Conservation (phyloP, 208 protist genomes). For the Leishmania braziliensis region DNA sequence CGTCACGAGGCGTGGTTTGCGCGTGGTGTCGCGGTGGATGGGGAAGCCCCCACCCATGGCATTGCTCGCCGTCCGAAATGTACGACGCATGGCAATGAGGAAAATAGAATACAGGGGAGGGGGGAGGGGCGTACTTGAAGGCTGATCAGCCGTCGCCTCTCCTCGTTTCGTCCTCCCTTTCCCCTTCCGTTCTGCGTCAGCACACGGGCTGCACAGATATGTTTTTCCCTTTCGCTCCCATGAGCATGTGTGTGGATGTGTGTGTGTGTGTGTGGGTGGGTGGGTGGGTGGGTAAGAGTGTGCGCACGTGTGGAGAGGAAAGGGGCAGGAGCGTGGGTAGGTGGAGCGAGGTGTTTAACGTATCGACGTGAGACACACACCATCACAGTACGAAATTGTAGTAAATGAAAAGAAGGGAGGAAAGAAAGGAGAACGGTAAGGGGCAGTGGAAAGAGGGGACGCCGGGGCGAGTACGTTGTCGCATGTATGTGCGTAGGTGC, state of each 20-base stretch:
- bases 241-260: not conserved
- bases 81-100: conserved; percentile 22
- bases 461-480: not conserved
- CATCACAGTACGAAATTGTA: not conserved
- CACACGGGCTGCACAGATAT: not conserved
- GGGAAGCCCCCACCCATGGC: conserved; percentile 31
- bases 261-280: not conserved
- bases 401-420: not conserved
- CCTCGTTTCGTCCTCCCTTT: not conserved
- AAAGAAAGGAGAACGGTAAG: not conserved
- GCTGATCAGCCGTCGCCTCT: not conserved
- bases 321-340: not conserved
- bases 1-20: conserved; percentile 55
- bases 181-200: not conserved
- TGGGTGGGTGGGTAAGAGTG: not conserved
- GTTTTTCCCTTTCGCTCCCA: too few species aligned
- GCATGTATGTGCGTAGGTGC: not conserved
- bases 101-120: not conserved
- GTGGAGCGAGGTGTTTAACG: not conserved
- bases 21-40: conserved; percentile 59
- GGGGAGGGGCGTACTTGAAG: not conserved
- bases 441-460: not conserved
- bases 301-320: not conserved
- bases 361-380: not conserved
- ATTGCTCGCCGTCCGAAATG: not conserved